A percentile compares a stretch with the other conserved stretches of the same genome.
phyloP scores from a whole-genome alignment of 495 filamentous ascomycete species.

The Terfezia boudieri region DNA sequence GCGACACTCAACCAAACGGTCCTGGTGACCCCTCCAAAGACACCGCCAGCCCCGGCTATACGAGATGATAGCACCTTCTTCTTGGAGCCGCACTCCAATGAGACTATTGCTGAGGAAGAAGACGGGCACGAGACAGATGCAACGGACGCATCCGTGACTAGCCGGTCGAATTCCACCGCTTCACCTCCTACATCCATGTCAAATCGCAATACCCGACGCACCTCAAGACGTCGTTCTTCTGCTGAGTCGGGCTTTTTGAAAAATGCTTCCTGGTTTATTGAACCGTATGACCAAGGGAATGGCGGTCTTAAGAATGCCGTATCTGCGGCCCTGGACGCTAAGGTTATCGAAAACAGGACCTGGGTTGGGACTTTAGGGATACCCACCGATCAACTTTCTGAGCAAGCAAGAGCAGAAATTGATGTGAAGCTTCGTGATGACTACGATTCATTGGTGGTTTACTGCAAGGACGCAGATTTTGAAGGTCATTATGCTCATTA shows the following conservation, averaged over 20 bases:
- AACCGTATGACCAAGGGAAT: constrained; percentile 70
- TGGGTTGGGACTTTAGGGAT: constrained; percentile 84
- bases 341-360: constrained; percentile 41
- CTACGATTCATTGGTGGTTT: constrained; percentile 59
- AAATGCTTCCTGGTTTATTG: constrained; percentile 54
- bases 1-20: constrained; percentile 16
- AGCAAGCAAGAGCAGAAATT: constrained; percentile 52
- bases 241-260: constrained; percentile 37
- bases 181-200: constrained; percentile 6
- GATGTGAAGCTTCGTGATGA: constrained; percentile 54
- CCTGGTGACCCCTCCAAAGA: constrained; percentile 14
- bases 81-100: constrained; percentile 31
- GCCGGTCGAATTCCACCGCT: neutral
- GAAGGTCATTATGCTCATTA: constrained; percentile 85
- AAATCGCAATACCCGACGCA: constrained; percentile 13
- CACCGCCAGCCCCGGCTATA: constrained; percentile 18
- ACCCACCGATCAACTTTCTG: constrained; percentile 60
- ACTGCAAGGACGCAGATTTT: constrained; percentile 67
- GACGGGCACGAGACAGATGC: constrained; percentile 5
- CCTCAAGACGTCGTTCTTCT: constrained; percentile 7
- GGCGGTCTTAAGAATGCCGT: constrained; percentile 75
- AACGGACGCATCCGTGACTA: constrained; percentile 28
- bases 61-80: constrained; percentile 17
- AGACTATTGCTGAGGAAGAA: constrained; percentile 21
- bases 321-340: constrained; percentile 44